Percentiles rank a stretch among this genome's conserved stretches.
Evolutionary conservation across 768 basidiomycete species (phyloP).

Genomic region (Auriscalpium orientale): DNA sequence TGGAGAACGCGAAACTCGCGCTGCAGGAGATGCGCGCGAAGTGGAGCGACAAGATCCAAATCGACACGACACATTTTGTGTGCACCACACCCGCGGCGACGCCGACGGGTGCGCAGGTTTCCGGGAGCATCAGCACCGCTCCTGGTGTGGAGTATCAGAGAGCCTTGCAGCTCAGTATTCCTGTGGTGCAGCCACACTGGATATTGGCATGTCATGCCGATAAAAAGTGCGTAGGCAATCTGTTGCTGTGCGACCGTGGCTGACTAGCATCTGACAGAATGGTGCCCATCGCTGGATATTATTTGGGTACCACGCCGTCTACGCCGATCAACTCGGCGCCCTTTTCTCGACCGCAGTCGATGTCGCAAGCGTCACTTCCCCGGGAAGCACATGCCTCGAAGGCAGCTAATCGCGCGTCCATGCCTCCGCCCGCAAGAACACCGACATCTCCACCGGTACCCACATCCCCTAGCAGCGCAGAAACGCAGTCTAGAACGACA

Average conservation of each 20-base stretch:
- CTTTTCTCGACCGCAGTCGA: slow-evolving; percentile 58
- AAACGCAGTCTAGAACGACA: not conserved
- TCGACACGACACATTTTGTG: slow-evolving; percentile 97
- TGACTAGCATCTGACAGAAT: slow-evolving; percentile 43
- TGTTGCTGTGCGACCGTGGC: not conserved
- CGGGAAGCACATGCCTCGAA: slow-evolving; percentile 22
- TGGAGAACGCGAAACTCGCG: slow-evolving; percentile 78
- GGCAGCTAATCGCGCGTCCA: slow-evolving; percentile 52
- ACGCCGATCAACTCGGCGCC: slow-evolving; percentile 32
- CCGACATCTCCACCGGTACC: slow-evolving; percentile 34
- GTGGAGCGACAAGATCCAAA: slow-evolving; percentile 90
- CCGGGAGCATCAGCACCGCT: slow-evolving; percentile 43
- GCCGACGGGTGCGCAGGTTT: slow-evolving; percentile 46
- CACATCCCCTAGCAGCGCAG: slow-evolving; percentile 29
- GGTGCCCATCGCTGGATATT: slow-evolving; percentile 78
- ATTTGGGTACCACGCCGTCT: slow-evolving; percentile 62
- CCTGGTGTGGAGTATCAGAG: slow-evolving; percentile 89
- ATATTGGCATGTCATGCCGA: slow-evolving; percentile 82
- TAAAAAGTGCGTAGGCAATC: slow-evolving; percentile 51
- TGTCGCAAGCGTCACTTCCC: slow-evolving; percentile 60
- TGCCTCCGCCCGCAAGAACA: slow-evolving; percentile 51
- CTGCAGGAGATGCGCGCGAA: slow-evolving; percentile 81
- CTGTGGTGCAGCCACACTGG: slow-evolving; percentile 94
- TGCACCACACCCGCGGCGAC: slow-evolving; percentile 83
- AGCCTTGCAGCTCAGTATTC: slow-evolving; percentile 90